phyloP scores from a whole-genome alignment of 208 protist species.

The Giardia muris region DNA sequence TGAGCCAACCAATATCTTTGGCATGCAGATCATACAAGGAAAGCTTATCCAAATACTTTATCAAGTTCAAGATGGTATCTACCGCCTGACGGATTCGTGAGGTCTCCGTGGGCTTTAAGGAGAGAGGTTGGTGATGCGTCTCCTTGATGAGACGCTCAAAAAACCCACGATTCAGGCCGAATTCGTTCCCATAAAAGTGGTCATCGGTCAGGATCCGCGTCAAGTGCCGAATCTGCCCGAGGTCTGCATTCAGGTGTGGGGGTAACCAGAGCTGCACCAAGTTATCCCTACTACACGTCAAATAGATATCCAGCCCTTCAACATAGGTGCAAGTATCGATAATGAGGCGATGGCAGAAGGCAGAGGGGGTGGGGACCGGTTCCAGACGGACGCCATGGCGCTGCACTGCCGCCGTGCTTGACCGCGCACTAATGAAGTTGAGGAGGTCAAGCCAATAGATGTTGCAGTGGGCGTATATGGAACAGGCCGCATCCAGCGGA shows the following conservation, averaged over 20 bases:
- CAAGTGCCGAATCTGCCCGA: background rate
- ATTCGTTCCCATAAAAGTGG: background rate
- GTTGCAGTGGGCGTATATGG: background rate
- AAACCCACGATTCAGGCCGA: background rate
- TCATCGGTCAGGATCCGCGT: background rate
- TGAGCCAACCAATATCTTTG: background rate
- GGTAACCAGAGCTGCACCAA: background rate
- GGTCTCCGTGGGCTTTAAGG: too few species aligned
- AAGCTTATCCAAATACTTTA: background rate
- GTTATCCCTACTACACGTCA: background rate
- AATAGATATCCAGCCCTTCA: slow-evolving; percentile 1
- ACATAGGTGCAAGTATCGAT: background rate
- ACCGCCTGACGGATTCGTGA: background rate
- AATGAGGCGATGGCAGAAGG: background rate
- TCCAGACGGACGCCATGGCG: background rate
- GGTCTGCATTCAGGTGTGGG: background rate
- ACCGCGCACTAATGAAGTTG: background rate
- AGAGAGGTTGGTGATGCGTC: too few species aligned
- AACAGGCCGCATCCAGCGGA: background rate
- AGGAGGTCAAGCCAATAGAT: background rate
- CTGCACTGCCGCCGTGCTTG: background rate
- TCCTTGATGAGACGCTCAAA: background rate
- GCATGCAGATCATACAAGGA: background rate
- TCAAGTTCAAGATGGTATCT: background rate
- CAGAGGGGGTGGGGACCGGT: background rate